These are phyloP conservation scores for Cladosporium sp. DNA, from an alignment of 2,329 filamentous ascomycete genomes.

Conservation along the genomic window DNA sequence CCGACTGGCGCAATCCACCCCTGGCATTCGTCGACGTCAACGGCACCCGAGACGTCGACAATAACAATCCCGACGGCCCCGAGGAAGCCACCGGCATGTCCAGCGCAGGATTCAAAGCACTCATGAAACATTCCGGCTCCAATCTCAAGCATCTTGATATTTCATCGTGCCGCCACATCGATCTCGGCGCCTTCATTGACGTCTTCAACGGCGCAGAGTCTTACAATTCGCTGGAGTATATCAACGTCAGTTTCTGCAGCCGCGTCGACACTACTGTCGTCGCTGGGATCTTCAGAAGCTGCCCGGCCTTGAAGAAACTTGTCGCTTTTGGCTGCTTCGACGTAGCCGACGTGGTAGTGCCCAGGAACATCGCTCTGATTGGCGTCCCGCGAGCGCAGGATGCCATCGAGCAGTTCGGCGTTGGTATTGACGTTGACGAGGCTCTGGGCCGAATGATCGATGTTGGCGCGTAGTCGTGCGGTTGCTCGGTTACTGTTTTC, in stretches of 20 bases:
- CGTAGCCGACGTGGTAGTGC: slow-evolving; percentile 52
- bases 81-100: slow-evolving; percentile 66
- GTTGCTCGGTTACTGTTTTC: too few species aligned
- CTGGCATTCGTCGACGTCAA: slow-evolving; percentile 69
- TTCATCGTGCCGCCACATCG: slow-evolving; percentile 80
- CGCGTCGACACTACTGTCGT: slow-evolving; percentile 50
- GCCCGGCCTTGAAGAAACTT: slow-evolving; percentile 48
- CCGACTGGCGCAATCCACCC: slow-evolving; percentile 67
- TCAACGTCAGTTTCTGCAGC: slow-evolving; percentile 60
- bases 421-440: slow-evolving; percentile 32
- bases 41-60: slow-evolving; percentile 72
- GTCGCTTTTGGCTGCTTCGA: slow-evolving; percentile 61
- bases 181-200: slow-evolving; percentile 63
- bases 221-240: slow-evolving; percentile 64
- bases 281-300: slow-evolving; percentile 46
- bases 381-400: slow-evolving; percentile 56
- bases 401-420: slow-evolving; percentile 49
- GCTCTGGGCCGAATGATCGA: slow-evolving; percentile 30
- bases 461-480: slow-evolving; percentile 11
- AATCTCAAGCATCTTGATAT: slow-evolving; percentile 66
- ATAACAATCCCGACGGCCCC: slow-evolving; percentile 60
- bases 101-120: slow-evolving; percentile 66
- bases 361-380: slow-evolving; percentile 54
- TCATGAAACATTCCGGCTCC: slow-evolving; percentile 78
- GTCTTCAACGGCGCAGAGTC: slow-evolving; percentile 58